Conservation (phyloP, 768 basidiomycete species). For the Tricholoma bakamatsutake region DNA sequence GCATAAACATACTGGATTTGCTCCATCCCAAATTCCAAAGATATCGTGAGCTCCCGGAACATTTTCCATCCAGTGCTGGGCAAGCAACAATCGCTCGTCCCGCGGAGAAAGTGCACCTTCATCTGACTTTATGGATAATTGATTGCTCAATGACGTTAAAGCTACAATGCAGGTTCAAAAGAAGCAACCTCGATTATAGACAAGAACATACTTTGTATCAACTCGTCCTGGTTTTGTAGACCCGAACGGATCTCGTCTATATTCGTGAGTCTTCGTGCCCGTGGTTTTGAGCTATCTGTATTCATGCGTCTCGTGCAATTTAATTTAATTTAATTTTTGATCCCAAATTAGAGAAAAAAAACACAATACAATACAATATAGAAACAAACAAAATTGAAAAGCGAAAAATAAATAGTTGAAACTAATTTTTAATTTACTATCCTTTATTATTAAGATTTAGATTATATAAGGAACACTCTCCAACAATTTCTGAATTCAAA, state of each 20-base stretch:
- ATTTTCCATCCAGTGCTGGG: constrained; percentile 55
- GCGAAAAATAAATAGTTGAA: too few species aligned
- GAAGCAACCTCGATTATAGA: not conserved
- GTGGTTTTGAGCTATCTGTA: not conserved
- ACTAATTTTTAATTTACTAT: too few species aligned
- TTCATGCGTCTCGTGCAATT: not conserved
- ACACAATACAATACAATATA: too few species aligned
- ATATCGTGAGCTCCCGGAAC: constrained; percentile 54
- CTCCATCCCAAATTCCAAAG: constrained; percentile 55
- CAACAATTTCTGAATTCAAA: too few species aligned
- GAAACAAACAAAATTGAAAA: too few species aligned
- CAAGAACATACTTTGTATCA: constrained; percentile 24
- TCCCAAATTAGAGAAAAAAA: too few species aligned
- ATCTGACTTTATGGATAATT: constrained; percentile 44
- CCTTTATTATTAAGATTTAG: too few species aligned
- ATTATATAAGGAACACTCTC: too few species aligned
- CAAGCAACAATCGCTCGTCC: constrained; percentile 56
- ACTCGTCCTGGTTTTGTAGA: constrained; percentile 27
- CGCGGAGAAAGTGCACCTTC: constrained; percentile 45
- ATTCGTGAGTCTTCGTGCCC: constrained; percentile 12
- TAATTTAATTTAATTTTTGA: too few species aligned
- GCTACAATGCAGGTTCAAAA: constrained; percentile 21
- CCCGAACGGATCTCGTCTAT: constrained; percentile 28
- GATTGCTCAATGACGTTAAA: constrained; percentile 55
- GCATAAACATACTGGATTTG: constrained; percentile 38